Evolutionary conservation across 73 alveolate genomes (phyloP), one percentile per base, ranked within the genome.

Genomic region (Tetrahymena thermophila): DNA sequence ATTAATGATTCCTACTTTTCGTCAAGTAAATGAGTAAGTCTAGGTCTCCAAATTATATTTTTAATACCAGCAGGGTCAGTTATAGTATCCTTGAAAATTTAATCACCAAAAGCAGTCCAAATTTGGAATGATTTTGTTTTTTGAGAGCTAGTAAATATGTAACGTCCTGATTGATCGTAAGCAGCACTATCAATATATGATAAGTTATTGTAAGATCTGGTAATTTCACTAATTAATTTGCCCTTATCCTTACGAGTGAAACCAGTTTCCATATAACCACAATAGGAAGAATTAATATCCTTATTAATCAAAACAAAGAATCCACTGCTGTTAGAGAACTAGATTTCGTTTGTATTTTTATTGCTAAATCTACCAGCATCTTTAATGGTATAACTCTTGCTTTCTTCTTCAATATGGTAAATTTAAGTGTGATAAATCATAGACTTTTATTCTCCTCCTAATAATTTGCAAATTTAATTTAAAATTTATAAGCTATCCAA

Each of bases 231-330:
- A 31, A 71, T 71, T 31, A 71, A 71, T 71, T 71, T 71, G 89
- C 89, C 89, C 89, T 71, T 71, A 25, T 71, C 89, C 89, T 71
- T 71, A 71, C 89, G 89, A n/a, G 89, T 71, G 42, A 71, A 71
- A 71, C 89, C 89, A 71, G 89, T 71, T 71, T 71, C 89, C 89
- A 71, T 71, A 25, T 28, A 28, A 71, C 89, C 89, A 71, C 89
- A 71, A 71, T 71, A 31, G 17, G 89, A n/a, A 71, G 89, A 71
- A 31, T 21, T 25, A 25, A 8, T 71, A 71, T 71, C 89, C 13
- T 71, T 71, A 31, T 71, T 71, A 71, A 71, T 71, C 89, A 71
- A 71, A 71, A 25, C 89, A 71, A 71, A 71, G 89, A 71, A 71
- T 13, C 89, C 89, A n/a, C 89, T 71, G 89, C 89, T 71, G 37